Base-by-base conservation (phyloP, 768 basidiomycete genomes). In the Cyclocybe cylindracea region DNA sequence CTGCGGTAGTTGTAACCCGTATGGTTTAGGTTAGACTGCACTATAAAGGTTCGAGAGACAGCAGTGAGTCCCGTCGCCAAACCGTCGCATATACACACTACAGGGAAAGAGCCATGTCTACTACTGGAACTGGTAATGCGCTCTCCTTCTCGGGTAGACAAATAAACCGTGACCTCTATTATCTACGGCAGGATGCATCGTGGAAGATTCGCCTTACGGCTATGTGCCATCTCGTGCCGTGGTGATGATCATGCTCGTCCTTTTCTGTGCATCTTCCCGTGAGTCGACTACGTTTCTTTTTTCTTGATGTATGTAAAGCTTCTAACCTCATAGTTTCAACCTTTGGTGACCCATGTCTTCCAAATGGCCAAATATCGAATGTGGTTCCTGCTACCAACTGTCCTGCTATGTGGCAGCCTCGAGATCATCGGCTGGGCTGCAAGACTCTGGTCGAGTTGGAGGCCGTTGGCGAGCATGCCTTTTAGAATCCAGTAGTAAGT, bases 171-270 rank as follows among this genome's bases (percentile, higher is more conserved):
- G 5, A 24, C 24, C 24, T 5, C 24, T 24, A 24, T 5, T 24
- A 5, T 3, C 24, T 5, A 2, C 24, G 5, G 5, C 24, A 24
- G 24, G 24, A 24, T 24, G 3, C 24, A 24, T 24, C 5, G 24
- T 5, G 5, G 39, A 37, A 33, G 38, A 42, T 31, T 56, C 46
- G 29, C 51, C 40, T 31, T 80, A 78, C 58, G 56, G 69, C 44
- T 78, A 78, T 55, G 48, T 73, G 4, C 77, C 78, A 1, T 73
- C 75, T 0, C 49, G 65, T 50, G 65, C 65, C 33, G 64, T 77
- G 2, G 71, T 73, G 40, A 59, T 69, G 32, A 55, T 70, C 18
- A 76, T 76, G 51, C 50, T 80, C 10, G 66, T 61, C 7, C 65
- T 79, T 0, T 79, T 76, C 49, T 58, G 60, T 10, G 32, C 5